Conservation (phyloP, 495 filamentous ascomycete genomes). For the Filosporella fistucella region DNA sequence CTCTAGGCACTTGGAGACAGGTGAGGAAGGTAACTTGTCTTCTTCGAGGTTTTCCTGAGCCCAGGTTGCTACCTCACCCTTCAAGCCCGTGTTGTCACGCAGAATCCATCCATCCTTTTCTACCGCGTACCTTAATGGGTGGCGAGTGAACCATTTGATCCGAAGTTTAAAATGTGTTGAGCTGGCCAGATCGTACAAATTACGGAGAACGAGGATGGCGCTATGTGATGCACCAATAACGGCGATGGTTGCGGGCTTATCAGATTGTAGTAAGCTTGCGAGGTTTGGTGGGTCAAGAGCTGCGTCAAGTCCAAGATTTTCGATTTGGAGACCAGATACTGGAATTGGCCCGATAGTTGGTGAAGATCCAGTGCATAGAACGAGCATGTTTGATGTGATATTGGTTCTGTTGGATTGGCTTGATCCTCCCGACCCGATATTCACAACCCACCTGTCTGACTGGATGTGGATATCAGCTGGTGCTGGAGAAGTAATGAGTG, state of each 20-base stretch:
- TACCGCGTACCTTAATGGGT: slow-evolving; percentile 55
- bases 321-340: slow-evolving; percentile 30
- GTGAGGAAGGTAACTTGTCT: slow-evolving; percentile 37
- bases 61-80: slow-evolving; percentile 56
- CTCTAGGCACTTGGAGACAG: slow-evolving; percentile 42
- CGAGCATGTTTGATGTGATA: slow-evolving; percentile 30
- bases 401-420: slow-evolving; percentile 26
- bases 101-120: slow-evolving; percentile 58
- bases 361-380: slow-evolving; percentile 55
- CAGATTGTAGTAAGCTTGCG: slow-evolving; percentile 31
- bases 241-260: slow-evolving; percentile 36
- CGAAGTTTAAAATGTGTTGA: slow-evolving; percentile 45
- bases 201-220: slow-evolving; percentile 56
- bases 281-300: slow-evolving; percentile 51
- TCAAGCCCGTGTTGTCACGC: slow-evolving; percentile 59
- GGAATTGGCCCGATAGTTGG: slow-evolving; percentile 38
- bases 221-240: slow-evolving; percentile 60
- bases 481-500: not conserved
- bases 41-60: slow-evolving; percentile 52
- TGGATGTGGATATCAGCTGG: slow-evolving; percentile 14
- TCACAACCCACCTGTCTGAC: slow-evolving; percentile 41
- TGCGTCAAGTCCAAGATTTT: slow-evolving; percentile 46
- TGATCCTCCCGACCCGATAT: slow-evolving; percentile 18
- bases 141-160: slow-evolving; percentile 58
- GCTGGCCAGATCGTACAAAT: slow-evolving; percentile 47